Percentiles rank a stretch among this genome's conserved stretches.
Conservation (phyloP, 2,329 filamentous ascomycete species). For the Arthrobotrys iridis region DNA sequence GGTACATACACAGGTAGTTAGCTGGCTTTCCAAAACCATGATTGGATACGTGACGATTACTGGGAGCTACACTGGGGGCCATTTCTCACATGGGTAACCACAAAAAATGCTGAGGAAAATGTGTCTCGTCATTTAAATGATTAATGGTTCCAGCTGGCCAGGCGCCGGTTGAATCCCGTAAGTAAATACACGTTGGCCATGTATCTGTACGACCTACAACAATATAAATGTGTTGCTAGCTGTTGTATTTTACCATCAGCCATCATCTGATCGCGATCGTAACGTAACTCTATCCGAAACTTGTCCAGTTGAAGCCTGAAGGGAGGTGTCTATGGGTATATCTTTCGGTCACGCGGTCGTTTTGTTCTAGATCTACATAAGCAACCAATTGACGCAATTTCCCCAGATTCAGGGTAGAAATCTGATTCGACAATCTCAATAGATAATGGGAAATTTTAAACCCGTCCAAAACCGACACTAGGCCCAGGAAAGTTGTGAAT, state of each 20-base stretch:
- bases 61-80: background rate
- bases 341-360: slow-evolving; percentile 30
- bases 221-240: slow-evolving; percentile 19
- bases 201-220: slow-evolving; percentile 8
- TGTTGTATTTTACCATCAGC: slow-evolving; percentile 37
- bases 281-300: no score
- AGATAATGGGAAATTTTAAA: background rate
- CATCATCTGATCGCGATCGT: slow-evolving; percentile 40
- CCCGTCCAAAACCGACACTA: slow-evolving; percentile 1
- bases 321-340: slow-evolving; percentile 18
- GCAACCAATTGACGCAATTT: slow-evolving; percentile 27
- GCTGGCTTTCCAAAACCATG: background rate
- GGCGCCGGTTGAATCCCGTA: slow-evolving; percentile 4
- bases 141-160: background rate
- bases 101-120: background rate
- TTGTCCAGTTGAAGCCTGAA: slow-evolving; percentile 39
- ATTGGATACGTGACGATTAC: background rate
- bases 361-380: slow-evolving; percentile 30
- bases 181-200: slow-evolving; percentile 13
- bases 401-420: slow-evolving; percentile 5
- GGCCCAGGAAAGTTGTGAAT: background rate
- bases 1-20: background rate
- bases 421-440: slow-evolving; percentile 4
- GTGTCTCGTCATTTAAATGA: background rate
- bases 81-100: background rate